Percentiles rank a stretch among this genome's conserved stretches.
Evolutionary conservation across 176 grass and related monocot genomes (phyloP).

Genomic region (Aegilops longissima): DNA sequence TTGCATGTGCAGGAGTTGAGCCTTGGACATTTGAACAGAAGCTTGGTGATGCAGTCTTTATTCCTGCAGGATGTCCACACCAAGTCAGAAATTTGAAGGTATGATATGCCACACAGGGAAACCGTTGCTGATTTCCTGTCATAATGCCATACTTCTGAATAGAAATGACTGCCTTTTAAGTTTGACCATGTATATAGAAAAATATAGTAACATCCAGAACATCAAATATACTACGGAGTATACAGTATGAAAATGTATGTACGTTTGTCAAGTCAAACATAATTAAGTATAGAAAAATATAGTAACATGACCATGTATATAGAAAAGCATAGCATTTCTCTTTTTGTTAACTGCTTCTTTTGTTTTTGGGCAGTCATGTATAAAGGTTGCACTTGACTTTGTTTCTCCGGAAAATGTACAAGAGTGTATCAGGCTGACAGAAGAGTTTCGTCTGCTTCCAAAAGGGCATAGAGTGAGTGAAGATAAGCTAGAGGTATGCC

Average conservation of each 20-base stretch:
- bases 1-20: constrained; percentile 57
- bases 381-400: constrained; percentile 91
- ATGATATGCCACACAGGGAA: background rate
- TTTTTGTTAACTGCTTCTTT: no score
- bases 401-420: constrained; percentile 82
- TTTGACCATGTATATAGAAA: no score
- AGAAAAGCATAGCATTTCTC: no score
- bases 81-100: constrained; percentile 99
- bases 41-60: constrained; percentile 91
- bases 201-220: no score
- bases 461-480: constrained; percentile 72
- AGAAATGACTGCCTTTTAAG: no score
- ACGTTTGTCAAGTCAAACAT: no score
- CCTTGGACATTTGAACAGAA: constrained; percentile 90
- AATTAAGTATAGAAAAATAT: no score
- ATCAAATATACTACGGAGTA: no score
- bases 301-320: no score
- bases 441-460: constrained; percentile 77
- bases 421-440: constrained; percentile 67
- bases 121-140: background rate
- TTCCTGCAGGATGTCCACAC: constrained; percentile 92
- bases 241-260: no score
- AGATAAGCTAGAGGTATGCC: constrained; percentile 80
- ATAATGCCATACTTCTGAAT: no score
- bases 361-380: constrained; percentile 65